Conservation (phyloP, 2,329 filamentous ascomycete species). For the Thelonectria rubi region DNA sequence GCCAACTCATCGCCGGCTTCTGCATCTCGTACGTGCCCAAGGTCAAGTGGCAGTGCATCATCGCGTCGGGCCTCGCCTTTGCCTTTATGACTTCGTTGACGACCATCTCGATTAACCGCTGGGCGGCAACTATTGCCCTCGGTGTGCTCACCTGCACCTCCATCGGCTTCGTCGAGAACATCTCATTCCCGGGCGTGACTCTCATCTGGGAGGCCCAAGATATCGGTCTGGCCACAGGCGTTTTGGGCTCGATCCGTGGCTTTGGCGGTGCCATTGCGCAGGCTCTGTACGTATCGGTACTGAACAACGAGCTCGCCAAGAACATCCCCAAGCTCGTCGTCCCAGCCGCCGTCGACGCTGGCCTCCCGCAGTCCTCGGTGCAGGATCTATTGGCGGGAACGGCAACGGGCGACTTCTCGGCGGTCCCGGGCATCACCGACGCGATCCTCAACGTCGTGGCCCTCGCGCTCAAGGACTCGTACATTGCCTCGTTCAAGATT, state of each 20-base stretch:
- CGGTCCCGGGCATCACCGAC: conserved; percentile 48
- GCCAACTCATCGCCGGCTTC: conserved; percentile 49
- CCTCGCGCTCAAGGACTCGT: conserved; percentile 49
- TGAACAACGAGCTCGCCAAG: conserved; percentile 48
- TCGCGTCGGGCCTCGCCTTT: conserved; percentile 42
- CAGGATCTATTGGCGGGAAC: conserved; percentile 46
- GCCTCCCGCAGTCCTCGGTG: conserved; percentile 47
- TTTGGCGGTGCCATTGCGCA: conserved; percentile 50
- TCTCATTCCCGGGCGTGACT: conserved; percentile 53
- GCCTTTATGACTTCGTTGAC: conserved; percentile 47
- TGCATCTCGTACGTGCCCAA: conserved; percentile 49
- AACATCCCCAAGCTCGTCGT: conserved; percentile 47
- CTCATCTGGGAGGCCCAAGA: conserved; percentile 57
- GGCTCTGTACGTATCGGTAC: conserved; percentile 49
- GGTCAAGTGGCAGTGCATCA: conserved; percentile 48
- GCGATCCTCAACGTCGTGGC: conserved; percentile 46
- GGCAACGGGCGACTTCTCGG: conserved; percentile 42
- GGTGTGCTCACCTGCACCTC: conserved; percentile 43
- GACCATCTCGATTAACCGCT: conserved; percentile 40
- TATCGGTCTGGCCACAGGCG: conserved; percentile 54
- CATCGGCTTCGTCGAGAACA: conserved; percentile 52
- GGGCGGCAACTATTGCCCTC: conserved; percentile 45
- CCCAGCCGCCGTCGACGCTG: conserved; percentile 47
- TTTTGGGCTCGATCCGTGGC: conserved; percentile 57
- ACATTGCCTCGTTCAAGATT: conserved; percentile 52